These are phyloP conservation scores for Rhodamnia argentea DNA, from an alignment of 345 rosid species.

Conservation along the genomic window DNA sequence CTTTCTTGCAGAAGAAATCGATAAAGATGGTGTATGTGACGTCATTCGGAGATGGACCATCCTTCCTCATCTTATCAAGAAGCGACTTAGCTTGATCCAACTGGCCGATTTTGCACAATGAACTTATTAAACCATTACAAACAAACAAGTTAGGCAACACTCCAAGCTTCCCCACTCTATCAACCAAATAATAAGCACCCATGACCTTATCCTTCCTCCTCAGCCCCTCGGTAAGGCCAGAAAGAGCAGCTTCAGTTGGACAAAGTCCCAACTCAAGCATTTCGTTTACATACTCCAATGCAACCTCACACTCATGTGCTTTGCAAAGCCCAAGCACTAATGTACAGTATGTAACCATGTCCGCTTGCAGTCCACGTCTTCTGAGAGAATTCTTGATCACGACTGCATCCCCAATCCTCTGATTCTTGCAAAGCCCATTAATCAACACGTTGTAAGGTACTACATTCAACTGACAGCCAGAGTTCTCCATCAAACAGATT, in stretches of 20 bases:
- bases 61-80: conserved; percentile 42
- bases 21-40: conserved; percentile 69
- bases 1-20: conserved; percentile 73
- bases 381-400: conserved; percentile 46
- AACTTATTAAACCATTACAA: conserved; percentile 65
- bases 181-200: conserved; percentile 51
- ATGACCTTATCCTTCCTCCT: conserved; percentile 47
- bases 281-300: conserved; percentile 45
- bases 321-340: conserved; percentile 66
- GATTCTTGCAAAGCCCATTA: conserved; percentile 72
- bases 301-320: conserved; percentile 46
- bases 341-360: conserved; percentile 64
- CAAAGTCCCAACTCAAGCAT: conserved; percentile 47
- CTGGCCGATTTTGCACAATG: conserved; percentile 52
- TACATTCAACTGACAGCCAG: conserved; percentile 38
- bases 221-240: conserved; percentile 58
- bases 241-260: conserved; percentile 68
- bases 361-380: conserved; percentile 34
- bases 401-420: conserved; percentile 54
- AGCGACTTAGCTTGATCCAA: conserved; percentile 58
- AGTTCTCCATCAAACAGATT: conserved; percentile 43
- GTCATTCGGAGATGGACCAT: conserved; percentile 36
- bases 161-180: conserved; percentile 34
- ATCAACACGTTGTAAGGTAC: conserved; percentile 70
- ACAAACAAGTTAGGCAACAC: conserved; percentile 53